These are phyloP conservation scores for Solanum okadae DNA, from an alignment of 257 asterid genomes.

Conservation along the genomic window DNA sequence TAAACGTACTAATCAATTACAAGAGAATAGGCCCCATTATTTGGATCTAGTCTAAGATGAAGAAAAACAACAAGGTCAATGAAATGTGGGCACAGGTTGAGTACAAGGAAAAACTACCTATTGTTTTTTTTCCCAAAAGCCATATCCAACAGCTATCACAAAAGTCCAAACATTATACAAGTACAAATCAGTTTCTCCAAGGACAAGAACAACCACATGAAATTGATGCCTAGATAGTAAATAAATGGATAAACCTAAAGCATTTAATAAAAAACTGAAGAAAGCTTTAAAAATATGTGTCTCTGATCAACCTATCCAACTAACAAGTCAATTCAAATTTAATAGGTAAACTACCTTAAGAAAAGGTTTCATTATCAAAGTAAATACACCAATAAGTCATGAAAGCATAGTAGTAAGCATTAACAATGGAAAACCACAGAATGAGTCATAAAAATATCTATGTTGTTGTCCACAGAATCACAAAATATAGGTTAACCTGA, in stretches of 20 bases:
- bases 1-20: not conserved
- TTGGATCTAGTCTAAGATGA: not conserved
- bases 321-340: not conserved
- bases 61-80: not conserved
- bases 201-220: not conserved
- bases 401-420: not conserved
- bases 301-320: not conserved
- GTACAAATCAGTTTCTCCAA: not conserved
- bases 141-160: not conserved
- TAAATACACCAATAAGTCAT: not conserved
- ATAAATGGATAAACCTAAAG: not conserved
- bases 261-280: not conserved
- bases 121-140: not conserved
- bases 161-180: not conserved
- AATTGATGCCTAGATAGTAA: not conserved
- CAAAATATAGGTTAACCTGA: not conserved
- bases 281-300: not conserved
- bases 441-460: not conserved
- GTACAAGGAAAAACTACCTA: not conserved
- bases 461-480: not conserved
- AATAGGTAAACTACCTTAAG: not conserved
- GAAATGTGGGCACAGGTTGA: not conserved
- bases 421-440: not conserved
- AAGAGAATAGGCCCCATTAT: not conserved
- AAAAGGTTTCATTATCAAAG: not conserved